A percentile compares a stretch with the other conserved stretches of the same genome.
Evolutionary conservation across 2,329 filamentous ascomycete genomes (phyloP).

Genomic region (Gaeumannomyces tritici): DNA sequence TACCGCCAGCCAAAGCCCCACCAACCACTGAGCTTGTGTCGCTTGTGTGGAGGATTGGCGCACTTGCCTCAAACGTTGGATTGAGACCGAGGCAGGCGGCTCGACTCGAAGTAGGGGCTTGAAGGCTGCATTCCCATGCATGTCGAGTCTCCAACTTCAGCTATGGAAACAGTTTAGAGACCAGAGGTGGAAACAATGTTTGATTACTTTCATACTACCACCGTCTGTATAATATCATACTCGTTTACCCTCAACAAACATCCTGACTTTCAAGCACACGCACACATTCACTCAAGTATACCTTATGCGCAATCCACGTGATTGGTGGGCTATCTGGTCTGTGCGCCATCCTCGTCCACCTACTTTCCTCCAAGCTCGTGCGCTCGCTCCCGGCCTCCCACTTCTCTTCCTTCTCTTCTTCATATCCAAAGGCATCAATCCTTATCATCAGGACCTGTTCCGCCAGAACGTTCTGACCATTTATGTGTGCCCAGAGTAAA

Average conservation of each 20-base stretch:
- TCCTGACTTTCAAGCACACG: neutral
- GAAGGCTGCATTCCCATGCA: neutral
- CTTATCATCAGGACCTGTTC: constrained; percentile 88
- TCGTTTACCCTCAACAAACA: neutral
- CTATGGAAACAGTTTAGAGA: neutral
- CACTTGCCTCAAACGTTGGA: neutral
- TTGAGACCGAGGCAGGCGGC: neutral
- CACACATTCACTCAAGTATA: too few species aligned
- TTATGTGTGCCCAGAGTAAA: constrained; percentile 79
- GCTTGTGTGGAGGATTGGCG: neutral
- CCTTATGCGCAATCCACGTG: neutral
- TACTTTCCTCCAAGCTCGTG: constrained; percentile 12
- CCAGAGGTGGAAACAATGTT: neutral
- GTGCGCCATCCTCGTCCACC: neutral
- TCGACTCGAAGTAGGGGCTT: neutral
- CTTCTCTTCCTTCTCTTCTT: constrained; percentile 22
- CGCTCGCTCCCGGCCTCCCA: constrained; percentile 12
- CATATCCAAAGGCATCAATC: constrained; percentile 59
- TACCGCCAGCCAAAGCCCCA: neutral
- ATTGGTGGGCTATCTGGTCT: neutral
- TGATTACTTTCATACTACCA: neutral
- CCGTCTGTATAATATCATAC: too few species aligned
- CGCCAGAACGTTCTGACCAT: constrained; percentile 82
- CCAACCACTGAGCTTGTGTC: too few species aligned
- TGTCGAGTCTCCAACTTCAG: neutral